phyloP scores from a whole-genome alignment of 2,329 filamentous ascomycete genomes.

The Hypoxylon sp. region DNA sequence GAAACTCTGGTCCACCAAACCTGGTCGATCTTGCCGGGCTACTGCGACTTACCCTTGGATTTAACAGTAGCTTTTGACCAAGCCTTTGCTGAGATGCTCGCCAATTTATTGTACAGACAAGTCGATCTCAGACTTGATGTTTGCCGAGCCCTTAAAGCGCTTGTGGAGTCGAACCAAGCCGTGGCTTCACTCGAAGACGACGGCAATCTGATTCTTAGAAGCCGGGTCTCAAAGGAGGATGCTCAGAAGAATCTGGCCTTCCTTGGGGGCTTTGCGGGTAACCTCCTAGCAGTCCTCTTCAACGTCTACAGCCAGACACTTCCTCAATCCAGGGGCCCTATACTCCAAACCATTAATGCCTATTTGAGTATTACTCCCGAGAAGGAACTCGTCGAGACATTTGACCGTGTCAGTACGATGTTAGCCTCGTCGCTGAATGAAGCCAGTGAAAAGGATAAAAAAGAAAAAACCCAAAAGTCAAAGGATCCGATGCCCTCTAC shows the following conservation, averaged over 20 bases:
- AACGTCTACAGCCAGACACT: constrained; percentile 98
- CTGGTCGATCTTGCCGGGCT: constrained; percentile 93
- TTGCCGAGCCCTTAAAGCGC: constrained; percentile 85
- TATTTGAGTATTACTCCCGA: constrained; percentile 90
- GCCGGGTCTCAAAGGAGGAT: constrained; percentile 79
- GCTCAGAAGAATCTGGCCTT: constrained; percentile 87
- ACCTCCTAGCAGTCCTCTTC: constrained; percentile 96
- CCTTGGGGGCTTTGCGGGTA: constrained; percentile 83
- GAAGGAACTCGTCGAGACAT: constrained; percentile 86
- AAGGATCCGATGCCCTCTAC: constrained; percentile 88
- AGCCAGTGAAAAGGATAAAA: constrained; percentile 70
- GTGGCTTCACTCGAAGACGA: constrained; percentile 78
- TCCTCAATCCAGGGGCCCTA: constrained; percentile 90
- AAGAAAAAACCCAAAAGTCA: constrained; percentile 68
- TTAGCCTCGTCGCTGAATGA: constrained; percentile 79
- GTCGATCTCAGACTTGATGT: constrained; percentile 88
- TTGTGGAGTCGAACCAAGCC: constrained; percentile 93
- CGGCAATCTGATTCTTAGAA: constrained; percentile 82
- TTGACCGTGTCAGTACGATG: constrained; percentile 87
- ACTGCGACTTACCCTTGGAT: constrained; percentile 93
- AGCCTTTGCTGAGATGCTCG: constrained; percentile 87
- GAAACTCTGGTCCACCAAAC: constrained; percentile 94
- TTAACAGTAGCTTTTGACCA: constrained; percentile 84
- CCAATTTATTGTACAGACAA: constrained; percentile 94
- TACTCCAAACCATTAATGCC: constrained; percentile 94